Conservation (phyloP, 1,284 basidiomycete species). For the Puccinia hordei region DNA sequence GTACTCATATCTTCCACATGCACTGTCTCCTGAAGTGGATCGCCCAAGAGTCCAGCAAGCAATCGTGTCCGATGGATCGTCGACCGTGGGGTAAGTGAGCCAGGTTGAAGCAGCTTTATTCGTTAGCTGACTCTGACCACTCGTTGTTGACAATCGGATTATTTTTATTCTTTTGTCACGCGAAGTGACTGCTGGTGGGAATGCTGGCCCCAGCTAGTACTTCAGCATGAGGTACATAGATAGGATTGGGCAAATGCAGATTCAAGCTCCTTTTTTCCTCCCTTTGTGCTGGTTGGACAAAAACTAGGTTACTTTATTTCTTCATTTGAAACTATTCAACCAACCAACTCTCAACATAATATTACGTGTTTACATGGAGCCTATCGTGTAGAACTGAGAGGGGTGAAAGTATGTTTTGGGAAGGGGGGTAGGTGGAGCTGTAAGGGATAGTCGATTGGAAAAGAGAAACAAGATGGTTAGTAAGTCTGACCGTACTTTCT, state of each 20-base stretch:
- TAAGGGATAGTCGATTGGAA: not conserved
- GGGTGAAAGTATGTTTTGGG: not conserved
- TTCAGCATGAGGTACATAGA: too few species aligned
- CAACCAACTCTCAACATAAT: too few species aligned
- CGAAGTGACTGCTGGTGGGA: constrained; percentile 6
- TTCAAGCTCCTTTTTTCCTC: too few species aligned
- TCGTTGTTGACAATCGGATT: not conserved
- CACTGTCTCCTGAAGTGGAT: constrained; percentile 88
- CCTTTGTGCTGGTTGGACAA: too few species aligned
- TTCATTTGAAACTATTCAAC: too few species aligned
- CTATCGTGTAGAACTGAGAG: too few species aligned
- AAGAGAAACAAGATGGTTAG: not conserved
- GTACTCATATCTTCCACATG: constrained; percentile 71
- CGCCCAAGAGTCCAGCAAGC: constrained; percentile 77
- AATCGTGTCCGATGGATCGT: constrained; percentile 91
- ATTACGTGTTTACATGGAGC: too few species aligned
- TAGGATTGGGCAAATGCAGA: too few species aligned
- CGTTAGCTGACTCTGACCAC: not conserved
- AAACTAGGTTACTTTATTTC: too few species aligned
- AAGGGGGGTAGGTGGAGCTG: not conserved
- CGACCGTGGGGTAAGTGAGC: constrained; percentile 76
- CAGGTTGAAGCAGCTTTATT: not conserved
- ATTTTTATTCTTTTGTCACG: not conserved
- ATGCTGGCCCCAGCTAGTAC: too few species aligned
- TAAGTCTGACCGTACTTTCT: not conserved